A percentile compares a stretch with the other conserved stretches of the same genome.
phyloP scores from a whole-genome alignment of 306 rosid species.

The Rosa multiflora region DNA sequence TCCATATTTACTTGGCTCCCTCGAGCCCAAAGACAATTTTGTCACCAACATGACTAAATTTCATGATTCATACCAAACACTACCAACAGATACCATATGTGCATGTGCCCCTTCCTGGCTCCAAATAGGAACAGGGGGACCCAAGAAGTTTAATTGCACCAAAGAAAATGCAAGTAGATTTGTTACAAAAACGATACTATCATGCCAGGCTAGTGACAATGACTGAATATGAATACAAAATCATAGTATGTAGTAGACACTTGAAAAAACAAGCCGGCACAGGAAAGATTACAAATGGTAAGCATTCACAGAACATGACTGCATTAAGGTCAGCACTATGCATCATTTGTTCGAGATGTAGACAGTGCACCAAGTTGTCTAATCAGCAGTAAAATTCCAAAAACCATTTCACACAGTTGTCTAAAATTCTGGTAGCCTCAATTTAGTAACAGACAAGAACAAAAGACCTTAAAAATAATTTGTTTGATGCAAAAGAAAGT shows the following conservation, averaged over 20 bases:
- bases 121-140: neutral
- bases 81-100: conserved; percentile 6
- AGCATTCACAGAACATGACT: neutral
- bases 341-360: neutral
- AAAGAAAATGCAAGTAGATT: neutral
- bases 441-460: neutral
- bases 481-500: neutral
- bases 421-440: neutral
- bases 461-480: neutral
- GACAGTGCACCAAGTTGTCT: neutral
- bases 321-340: too few species aligned
- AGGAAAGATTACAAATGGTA: neutral
- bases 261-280: neutral
- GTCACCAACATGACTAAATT: neutral
- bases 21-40: neutral
- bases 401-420: neutral
- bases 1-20: neutral
- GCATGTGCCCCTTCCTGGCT: neutral
- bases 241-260: neutral
- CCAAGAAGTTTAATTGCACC: neutral
- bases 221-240: neutral
- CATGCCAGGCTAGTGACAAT: neutral
- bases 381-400: neutral
- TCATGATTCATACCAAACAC: neutral
- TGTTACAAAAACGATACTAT: neutral